These are phyloP conservation scores for Gaeumannomyces tritici DNA, from an alignment of 2,329 filamentous ascomycete genomes.

Conservation along the genomic window DNA sequence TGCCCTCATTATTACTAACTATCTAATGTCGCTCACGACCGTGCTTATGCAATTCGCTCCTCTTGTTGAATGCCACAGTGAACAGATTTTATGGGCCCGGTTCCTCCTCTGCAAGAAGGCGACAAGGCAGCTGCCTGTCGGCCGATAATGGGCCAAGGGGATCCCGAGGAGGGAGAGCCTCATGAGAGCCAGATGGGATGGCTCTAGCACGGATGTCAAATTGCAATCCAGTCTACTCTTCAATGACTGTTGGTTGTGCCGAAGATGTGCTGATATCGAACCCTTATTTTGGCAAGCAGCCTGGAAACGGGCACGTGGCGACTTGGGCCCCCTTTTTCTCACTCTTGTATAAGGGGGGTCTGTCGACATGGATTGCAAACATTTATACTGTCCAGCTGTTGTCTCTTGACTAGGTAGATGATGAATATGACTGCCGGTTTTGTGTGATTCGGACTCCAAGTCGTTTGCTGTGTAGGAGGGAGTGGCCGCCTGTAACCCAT, in stretches of 20 bases:
- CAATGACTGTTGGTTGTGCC: constrained; percentile 87
- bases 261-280: constrained; percentile 94
- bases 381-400: constrained; percentile 9
- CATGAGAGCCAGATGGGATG: not conserved
- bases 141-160: not conserved
- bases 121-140: not conserved
- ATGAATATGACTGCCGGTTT: not conserved
- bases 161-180: not conserved
- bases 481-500: too few relatives aligned
- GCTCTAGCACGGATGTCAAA: constrained; percentile 95
- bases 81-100: not conserved
- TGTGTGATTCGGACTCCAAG: not conserved
- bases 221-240: constrained; percentile 75
- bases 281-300: constrained; percentile 21
- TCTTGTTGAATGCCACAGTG: not conserved
- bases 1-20: not conserved
- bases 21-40: not conserved
- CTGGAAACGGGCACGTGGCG: constrained; percentile 24
- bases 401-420: not conserved
- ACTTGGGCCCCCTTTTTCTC: constrained; percentile 6
- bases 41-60: not conserved
- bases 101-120: not conserved
- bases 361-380: constrained; percentile 20
- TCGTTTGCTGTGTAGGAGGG: too few relatives aligned
- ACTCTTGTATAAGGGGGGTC: constrained; percentile 8